Percentiles rank a stretch among this genome's conserved stretches.
Conservation (phyloP, 768 basidiomycete genomes). For the Termitomyces heimii region DNA sequence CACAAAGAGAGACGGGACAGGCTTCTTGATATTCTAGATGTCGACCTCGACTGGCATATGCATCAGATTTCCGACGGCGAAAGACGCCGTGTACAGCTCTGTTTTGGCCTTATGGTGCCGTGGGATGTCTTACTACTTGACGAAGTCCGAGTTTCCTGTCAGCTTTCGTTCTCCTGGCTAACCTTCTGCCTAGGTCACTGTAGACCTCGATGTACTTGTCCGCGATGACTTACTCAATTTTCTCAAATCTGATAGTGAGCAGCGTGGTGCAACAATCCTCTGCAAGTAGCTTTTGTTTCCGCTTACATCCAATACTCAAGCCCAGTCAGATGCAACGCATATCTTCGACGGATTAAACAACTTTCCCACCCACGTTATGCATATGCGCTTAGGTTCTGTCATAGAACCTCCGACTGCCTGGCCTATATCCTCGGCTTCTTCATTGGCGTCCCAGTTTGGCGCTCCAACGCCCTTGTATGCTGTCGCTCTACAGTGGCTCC, state of each 20-base stretch:
- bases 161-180: conserved; percentile 1
- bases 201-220: conserved; percentile 95
- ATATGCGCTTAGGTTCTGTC: conserved; percentile 83
- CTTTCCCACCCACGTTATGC: conserved; percentile 93
- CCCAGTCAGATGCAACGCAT: conserved; percentile 79
- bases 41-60: conserved; percentile 97
- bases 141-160: conserved; percentile 50
- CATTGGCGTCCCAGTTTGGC: conserved; percentile 15
- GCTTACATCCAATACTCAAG: conserved; percentile 1
- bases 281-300: conserved; percentile 41
- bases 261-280: conserved; percentile 80
- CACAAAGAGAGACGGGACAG: conserved; percentile 83
- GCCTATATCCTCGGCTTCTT: conserved; percentile 38
- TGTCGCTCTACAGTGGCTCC: conserved; percentile 83
- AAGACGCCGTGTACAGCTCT: conserved; percentile 85
- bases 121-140: conserved; percentile 94
- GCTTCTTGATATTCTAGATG: conserved; percentile 87
- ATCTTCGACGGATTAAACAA: conserved; percentile 88
- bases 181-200: conserved; percentile 64
- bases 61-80: conserved; percentile 96
- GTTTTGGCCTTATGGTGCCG: conserved; percentile 91
- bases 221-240: conserved; percentile 87
- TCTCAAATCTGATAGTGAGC: conserved; percentile 75
- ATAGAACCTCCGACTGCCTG: conserved; percentile 64
- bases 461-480: conserved; percentile 47